A percentile compares a stretch with the other conserved stretches of the same genome.
Conservation (phyloP, 495 filamentous ascomycete genomes). For the Lasiosphaeris hirsuta region DNA sequence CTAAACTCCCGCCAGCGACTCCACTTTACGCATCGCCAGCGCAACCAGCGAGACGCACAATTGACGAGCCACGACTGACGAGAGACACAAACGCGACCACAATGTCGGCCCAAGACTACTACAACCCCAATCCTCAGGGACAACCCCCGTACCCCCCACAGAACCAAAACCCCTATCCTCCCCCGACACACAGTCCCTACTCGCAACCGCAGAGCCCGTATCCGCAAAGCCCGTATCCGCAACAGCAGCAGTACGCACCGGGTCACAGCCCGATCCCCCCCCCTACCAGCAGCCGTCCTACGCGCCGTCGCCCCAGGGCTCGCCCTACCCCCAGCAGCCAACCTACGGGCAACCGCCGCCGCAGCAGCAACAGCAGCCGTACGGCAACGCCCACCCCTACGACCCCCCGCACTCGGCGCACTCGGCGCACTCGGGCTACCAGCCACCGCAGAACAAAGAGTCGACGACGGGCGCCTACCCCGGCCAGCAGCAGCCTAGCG, state of each 20-base stretch:
- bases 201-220: slow-evolving; percentile 15
- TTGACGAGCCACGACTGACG: too few relatives aligned
- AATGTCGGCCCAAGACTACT: slow-evolving; percentile 22
- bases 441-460: neutral
- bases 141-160: neutral
- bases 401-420: slow-evolving; percentile 2
- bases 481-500: slow-evolving; percentile 5
- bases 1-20: too few relatives aligned
- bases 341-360: neutral
- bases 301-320: neutral
- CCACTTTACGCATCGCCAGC: too few relatives aligned
- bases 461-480: neutral
- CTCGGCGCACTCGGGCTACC: slow-evolving; percentile 4
- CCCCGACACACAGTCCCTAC: slow-evolving; percentile 2
- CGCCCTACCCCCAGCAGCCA: slow-evolving; percentile 5
- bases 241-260: slow-evolving; percentile 15
- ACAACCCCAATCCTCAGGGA: slow-evolving; percentile 12
- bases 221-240: slow-evolving; percentile 14
- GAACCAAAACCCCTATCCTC: neutral
- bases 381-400: slow-evolving; percentile 3
- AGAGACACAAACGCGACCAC: neutral
- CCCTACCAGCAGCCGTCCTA: slow-evolving; percentile 10
- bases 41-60: too few relatives aligned
- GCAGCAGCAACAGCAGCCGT: slow-evolving; percentile 13
- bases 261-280: neutral